A percentile compares a stretch with the other conserved stretches of the same genome.
Evolutionary conservation across 345 rosid genomes (phyloP).

Genomic region (Boechera stricta): DNA sequence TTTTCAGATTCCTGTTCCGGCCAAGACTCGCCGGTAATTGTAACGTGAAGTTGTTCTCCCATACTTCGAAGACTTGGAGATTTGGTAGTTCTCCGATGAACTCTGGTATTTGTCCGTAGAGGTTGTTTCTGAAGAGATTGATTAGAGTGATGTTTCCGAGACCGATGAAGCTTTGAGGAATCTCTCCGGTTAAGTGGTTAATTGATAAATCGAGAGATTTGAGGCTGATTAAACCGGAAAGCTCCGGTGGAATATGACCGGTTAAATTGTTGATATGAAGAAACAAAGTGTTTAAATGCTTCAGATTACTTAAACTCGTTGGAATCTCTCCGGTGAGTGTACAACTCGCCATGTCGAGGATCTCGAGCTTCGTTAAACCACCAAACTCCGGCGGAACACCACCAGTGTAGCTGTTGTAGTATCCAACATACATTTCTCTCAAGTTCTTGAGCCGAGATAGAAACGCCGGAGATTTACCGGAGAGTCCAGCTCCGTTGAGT

Average conservation of each 20-base stretch:
- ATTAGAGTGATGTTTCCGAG: constrained; percentile 61
- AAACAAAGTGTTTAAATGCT: constrained; percentile 63
- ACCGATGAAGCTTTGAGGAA: constrained; percentile 63
- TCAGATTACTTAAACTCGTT: constrained; percentile 58
- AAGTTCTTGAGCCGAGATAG: constrained; percentile 68
- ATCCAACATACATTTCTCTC: constrained; percentile 60
- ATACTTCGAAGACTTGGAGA: constrained; percentile 67
- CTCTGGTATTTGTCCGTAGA: constrained; percentile 70
- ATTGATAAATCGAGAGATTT: constrained; percentile 77
- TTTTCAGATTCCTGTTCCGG: constrained; percentile 58
- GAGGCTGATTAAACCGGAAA: constrained; percentile 66
- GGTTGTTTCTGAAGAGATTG: constrained; percentile 65
- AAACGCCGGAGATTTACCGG: constrained; percentile 63
- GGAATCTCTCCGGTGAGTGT: constrained; percentile 82
- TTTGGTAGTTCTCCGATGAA: constrained; percentile 71
- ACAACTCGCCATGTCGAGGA: constrained; percentile 74
- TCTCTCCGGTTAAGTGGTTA: constrained; percentile 71
- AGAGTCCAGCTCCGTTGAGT: constrained; percentile 60
- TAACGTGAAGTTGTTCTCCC: constrained; percentile 81
- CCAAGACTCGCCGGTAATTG: constrained; percentile 74
- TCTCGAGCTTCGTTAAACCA: constrained; percentile 53
- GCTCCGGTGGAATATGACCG: constrained; percentile 72
- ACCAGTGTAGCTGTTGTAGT: constrained; percentile 61
- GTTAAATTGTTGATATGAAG: constrained; percentile 75
- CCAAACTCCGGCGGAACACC: constrained; percentile 84